Base-by-base conservation (phyloP, 78 protist genomes). In the Dictyostelium capitatum region DNA sequence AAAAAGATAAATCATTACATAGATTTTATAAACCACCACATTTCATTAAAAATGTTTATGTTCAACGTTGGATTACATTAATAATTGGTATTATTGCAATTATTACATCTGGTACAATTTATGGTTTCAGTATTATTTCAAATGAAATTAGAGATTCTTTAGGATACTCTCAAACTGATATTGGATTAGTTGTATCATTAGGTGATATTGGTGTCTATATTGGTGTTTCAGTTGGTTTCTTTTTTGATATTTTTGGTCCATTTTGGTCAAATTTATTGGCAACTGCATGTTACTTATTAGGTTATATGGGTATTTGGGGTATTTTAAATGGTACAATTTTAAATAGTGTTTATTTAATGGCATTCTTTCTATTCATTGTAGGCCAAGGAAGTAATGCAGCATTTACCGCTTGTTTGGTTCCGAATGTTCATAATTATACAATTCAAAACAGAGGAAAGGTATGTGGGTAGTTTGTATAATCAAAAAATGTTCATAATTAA, bases 131-230 rank as follows among this genome's bases (percentile, higher is more conserved):
- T 51, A 50, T 59, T 0, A 73, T 83, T 32, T 83, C 91, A 9
- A 50, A 25, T 25, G 82, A 83, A 48, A 50, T 83, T 41, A 83
- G 65, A 73, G 59, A 70, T 30, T 53, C 6, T 7, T 56, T 83
- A 41, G 78, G 46, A 12, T 83, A 46, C 54, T 47, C 56, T 37
- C 91, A 83, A 73, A 73, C 91, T 56, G 91, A 83, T 51, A 83
- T 83, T 43, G 57, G 25, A 15, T 12, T 37, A 6, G 80, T 82
- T 6, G 73, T 83, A 15, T 83, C 91, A 10, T 20, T 83, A 41
- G 91, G 91, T 43, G 91, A 83, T 83, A 73, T 83, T 73, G 91
- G 91, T 73, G 73, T 83, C 20, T 62, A 85, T 75, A 10, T 85
- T 75, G 92, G 92, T 32, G n/a, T 75, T 5, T 59, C 92, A 62